A percentile compares a stretch with the other conserved stretches of the same genome.
Evolutionary conservation across 495 filamentous ascomycete genomes (phyloP).

Genomic region (Astrothelium subdiscretum): DNA sequence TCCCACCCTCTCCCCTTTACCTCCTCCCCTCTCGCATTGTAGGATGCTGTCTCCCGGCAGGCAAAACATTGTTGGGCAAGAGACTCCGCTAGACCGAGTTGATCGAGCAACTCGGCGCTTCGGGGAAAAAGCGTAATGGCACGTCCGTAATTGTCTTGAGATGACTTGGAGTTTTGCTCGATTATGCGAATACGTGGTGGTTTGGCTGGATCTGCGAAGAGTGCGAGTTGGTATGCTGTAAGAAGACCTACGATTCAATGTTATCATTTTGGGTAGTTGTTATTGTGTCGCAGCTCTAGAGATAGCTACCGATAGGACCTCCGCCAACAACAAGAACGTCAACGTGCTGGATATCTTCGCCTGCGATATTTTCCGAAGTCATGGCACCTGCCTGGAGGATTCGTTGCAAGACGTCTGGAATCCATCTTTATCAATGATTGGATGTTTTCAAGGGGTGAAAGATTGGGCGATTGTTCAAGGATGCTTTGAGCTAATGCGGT

Average conservation of each 20-base stretch:
- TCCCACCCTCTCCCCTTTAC: slow-evolving; percentile 26
- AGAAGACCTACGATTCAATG: slow-evolving; percentile 21
- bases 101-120: slow-evolving; percentile 37
- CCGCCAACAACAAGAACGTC: slow-evolving; percentile 7
- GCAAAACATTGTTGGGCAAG: slow-evolving; percentile 41
- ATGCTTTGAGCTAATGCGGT: no score
- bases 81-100: slow-evolving; percentile 34
- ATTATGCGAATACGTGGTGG: slow-evolving; percentile 24
- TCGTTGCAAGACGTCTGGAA: background rate
- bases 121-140: slow-evolving; percentile 37
- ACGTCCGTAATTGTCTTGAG: slow-evolving; percentile 32
- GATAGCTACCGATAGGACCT: slow-evolving; percentile 5
- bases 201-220: slow-evolving; percentile 17
- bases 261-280: background rate
- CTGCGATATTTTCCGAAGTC: background rate
- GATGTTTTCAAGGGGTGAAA: background rate
- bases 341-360: background rate
- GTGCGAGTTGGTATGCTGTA: slow-evolving; percentile 32
- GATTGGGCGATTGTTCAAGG: background rate
- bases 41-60: slow-evolving; percentile 35
- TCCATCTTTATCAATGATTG: background rate
- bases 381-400: background rate
- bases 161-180: slow-evolving; percentile 32
- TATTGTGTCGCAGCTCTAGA: background rate
- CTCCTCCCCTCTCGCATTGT: slow-evolving; percentile 33